These are phyloP conservation scores for Cymodocea nodosa DNA, from an alignment of 116 monocot genomes.

Conservation along the genomic window DNA sequence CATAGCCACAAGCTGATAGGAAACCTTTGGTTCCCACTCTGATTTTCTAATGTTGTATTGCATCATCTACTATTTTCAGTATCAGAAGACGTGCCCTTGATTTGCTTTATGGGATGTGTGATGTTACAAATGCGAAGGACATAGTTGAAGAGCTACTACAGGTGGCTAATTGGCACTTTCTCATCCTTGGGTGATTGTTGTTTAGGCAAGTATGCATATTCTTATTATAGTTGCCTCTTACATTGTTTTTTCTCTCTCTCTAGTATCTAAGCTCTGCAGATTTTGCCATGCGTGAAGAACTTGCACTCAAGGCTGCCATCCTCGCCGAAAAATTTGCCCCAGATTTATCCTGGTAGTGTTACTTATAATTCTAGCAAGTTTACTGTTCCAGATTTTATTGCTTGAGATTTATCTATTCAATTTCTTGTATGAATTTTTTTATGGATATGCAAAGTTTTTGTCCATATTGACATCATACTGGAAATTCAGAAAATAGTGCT, in stretches of 20 bases:
- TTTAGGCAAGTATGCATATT: neutral
- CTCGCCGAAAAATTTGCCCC: conserved; percentile 99
- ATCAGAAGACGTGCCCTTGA: conserved; percentile 98
- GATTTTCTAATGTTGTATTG: neutral
- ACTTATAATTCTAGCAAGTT: neutral
- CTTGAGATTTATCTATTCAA: neutral
- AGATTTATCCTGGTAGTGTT: conserved; percentile 81
- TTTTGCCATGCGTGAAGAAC: conserved; percentile 98
- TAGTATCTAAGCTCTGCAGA: conserved; percentile 97
- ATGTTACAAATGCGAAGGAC: conserved; percentile 96
- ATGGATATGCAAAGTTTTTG: no score
- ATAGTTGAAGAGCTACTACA: conserved; percentile 98
- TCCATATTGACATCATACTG: neutral
- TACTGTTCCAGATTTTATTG: neutral
- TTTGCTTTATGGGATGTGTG: conserved; percentile 99
- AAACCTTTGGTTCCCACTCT: neutral
- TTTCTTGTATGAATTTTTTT: no score
- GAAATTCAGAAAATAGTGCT: neutral
- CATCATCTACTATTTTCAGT: conserved; percentile 34
- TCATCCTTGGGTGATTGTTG: neutral
- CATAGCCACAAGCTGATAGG: no score
- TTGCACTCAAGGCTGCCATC: conserved; percentile 96
- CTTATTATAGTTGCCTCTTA: neutral
- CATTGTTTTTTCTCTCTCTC: neutral
- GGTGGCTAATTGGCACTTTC: conserved; percentile 18